Evolutionary conservation across 805 yeast genomes (phyloP).

Genomic region (Cyberlindnera amylophila): DNA sequence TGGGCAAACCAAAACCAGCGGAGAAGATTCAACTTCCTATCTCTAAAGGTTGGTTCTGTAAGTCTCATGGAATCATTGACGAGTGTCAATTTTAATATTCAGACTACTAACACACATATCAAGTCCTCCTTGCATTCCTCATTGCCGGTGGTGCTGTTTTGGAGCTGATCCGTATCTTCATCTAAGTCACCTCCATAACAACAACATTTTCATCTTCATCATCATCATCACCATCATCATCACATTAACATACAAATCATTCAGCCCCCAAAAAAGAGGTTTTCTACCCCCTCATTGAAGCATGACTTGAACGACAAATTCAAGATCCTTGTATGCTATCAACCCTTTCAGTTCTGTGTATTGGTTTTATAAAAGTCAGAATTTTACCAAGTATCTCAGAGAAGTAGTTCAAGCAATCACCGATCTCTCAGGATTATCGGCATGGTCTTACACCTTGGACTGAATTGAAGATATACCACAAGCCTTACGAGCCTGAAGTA

Average conservation of each 20-base stretch:
- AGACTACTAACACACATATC: slow-evolving; percentile 17
- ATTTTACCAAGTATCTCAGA: too few relatives aligned
- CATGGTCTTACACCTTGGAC: too few relatives aligned
- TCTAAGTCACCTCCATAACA: slow-evolving; percentile 33
- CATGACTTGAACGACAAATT: too few relatives aligned
- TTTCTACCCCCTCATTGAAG: too few relatives aligned
- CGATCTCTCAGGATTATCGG: too few relatives aligned
- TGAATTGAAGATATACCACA: too few relatives aligned
- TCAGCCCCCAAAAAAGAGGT: too few relatives aligned
- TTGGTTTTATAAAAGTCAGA: not conserved
- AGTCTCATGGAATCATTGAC: slow-evolving; percentile 29
- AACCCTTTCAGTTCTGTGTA: not conserved
- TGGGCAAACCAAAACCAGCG: slow-evolving; percentile 62
- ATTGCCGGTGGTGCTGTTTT: slow-evolving; percentile 80
- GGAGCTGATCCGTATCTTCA: slow-evolving; percentile 56
- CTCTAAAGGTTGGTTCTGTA: slow-evolving; percentile 63
- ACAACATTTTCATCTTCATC: too few relatives aligned
- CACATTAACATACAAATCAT: not conserved
- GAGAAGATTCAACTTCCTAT: slow-evolving; percentile 46
- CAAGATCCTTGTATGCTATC: too few relatives aligned
- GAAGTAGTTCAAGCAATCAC: too few relatives aligned
- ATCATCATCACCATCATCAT: not conserved
- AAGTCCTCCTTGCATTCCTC: slow-evolving; percentile 53
- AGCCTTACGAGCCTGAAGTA: too few relatives aligned
- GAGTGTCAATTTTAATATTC: not conserved